Base-by-base conservation (phyloP, 768 basidiomycete species). In the Lactarius trivialis region DNA sequence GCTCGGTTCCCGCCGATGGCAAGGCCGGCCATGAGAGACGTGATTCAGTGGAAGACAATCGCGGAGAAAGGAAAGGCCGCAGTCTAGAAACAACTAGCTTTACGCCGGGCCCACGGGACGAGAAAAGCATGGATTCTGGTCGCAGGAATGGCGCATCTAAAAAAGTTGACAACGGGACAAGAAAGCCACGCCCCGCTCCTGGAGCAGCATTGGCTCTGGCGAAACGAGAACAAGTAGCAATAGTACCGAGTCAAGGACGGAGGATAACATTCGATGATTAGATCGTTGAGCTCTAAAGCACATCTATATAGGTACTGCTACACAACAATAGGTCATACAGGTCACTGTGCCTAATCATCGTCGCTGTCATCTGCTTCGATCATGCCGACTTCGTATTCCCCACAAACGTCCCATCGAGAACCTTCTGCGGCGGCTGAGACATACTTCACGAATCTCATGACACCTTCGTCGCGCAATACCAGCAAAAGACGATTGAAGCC, bases 381-480 rank as follows among this genome's bases (percentile, higher is more conserved):
- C 77, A 88, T 84, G 2, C 91, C 93, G 11, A 97, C 86, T 70
- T 93, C 92, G 72, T 89, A 98, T 75, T 98, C 96, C 4, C 86
- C 88, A 65, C 86, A 91, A 12, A 98, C 76, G 71, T 98, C 96
- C 93, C 93, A 98, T 58, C 96, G 78, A 32, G 91, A 93, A 9
- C 93, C 92, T 56, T 86, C 84, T 0, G 96, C 96, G 1, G 86
- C 85, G 17, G 91, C 91, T 30, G 89, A 90, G 21, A 98, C 84
- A 69, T 98, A 98, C 73, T 98, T 98, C 65, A 95, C 92, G 72
- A 98, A 98, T 45, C 84, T 84, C 85, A 98, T 87, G 52, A 98
- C 94, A 21, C 89, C 83, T 70, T 93, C 90, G 73, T 98, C 96
- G 17, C 96, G 82, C 60, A 98, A 76, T 26, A 98, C 95, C 39